Percentiles rank a stretch among this genome's conserved stretches.
Evolutionary conservation across 176 grass and related monocot species (phyloP).

Genomic region (Phoenix roebelenii): DNA sequence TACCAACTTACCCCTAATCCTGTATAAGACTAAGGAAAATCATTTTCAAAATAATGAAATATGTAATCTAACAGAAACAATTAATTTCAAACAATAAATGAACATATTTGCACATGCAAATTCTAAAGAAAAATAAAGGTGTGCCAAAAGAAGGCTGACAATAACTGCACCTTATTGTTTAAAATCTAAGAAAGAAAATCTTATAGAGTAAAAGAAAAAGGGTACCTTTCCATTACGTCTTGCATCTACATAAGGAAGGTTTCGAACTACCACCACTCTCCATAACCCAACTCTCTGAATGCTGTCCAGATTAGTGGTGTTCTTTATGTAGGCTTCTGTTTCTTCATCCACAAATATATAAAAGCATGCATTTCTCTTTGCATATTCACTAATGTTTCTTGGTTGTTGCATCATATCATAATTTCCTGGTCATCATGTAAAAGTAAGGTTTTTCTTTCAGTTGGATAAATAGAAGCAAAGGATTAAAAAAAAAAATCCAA

Average conservation of each 20-base stretch:
- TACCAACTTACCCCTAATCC: too few relatives aligned
- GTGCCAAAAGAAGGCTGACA: too few relatives aligned
- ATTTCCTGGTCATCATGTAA: constrained; percentile 53
- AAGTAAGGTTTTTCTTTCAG: background rate
- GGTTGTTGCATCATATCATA: constrained; percentile 98
- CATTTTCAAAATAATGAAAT: too few relatives aligned
- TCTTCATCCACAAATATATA: constrained; percentile 99
- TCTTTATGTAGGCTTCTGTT: constrained; percentile 76
- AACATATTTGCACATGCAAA: too few relatives aligned
- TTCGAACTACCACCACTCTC: constrained; percentile 70
- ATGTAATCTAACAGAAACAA: too few relatives aligned
- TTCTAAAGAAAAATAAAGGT: too few relatives aligned
- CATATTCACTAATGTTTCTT: constrained; percentile 68
- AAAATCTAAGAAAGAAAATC: too few relatives aligned
- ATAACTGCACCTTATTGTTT: too few relatives aligned
- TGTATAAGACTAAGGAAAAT: too few relatives aligned
- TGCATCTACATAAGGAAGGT: constrained; percentile 84
- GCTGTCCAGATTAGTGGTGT: constrained; percentile 40
- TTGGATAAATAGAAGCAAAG: background rate
- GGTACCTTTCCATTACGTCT: constrained; percentile 91
- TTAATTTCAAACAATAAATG: too few relatives aligned
- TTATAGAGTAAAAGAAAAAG: constrained; percentile 4
- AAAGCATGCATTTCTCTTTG: constrained; percentile 75
- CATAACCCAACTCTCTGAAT: constrained; percentile 68
- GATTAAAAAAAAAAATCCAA: background rate